Evolutionary conservation across 169 alveolate genomes (phyloP).

Genomic region (Plasmodium gonderi): DNA sequence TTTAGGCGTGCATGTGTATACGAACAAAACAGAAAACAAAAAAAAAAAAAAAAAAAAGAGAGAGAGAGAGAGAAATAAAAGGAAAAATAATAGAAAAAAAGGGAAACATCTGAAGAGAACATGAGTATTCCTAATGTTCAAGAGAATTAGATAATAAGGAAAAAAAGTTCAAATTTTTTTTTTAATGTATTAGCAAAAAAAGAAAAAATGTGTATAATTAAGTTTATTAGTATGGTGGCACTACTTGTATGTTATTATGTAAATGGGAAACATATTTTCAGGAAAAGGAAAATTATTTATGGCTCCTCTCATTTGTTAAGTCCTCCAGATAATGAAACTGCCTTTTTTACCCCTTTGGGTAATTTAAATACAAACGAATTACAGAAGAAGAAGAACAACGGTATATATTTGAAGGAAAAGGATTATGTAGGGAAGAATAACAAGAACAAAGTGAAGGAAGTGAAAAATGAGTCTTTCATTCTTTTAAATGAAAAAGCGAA

Average conservation of each 20-base stretch:
- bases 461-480: constrained; percentile 42
- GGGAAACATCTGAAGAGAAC: too few relatives aligned
- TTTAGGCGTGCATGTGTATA: not conserved
- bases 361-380: not conserved
- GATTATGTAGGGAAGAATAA: not conserved
- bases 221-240: not conserved
- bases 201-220: not conserved
- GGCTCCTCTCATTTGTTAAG: not conserved
- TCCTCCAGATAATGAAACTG: not conserved
- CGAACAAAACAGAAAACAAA: not conserved
- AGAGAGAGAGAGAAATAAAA: not conserved
- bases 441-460: not conserved
- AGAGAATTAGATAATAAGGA: not conserved
- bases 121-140: not conserved
- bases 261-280: not conserved
- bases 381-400: not conserved
- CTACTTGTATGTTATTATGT: not conserved
- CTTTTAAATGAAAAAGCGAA: constrained; percentile 8
- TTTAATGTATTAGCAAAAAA: too few relatives aligned
- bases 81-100: not conserved
- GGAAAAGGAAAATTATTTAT: not conserved
- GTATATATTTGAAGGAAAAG: not conserved
- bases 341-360: not conserved
- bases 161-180: not conserved
- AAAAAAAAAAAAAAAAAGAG: not conserved